Conservation (phyloP, 2,329 filamentous ascomycete species). For the Hymenoscyphus albidus region DNA sequence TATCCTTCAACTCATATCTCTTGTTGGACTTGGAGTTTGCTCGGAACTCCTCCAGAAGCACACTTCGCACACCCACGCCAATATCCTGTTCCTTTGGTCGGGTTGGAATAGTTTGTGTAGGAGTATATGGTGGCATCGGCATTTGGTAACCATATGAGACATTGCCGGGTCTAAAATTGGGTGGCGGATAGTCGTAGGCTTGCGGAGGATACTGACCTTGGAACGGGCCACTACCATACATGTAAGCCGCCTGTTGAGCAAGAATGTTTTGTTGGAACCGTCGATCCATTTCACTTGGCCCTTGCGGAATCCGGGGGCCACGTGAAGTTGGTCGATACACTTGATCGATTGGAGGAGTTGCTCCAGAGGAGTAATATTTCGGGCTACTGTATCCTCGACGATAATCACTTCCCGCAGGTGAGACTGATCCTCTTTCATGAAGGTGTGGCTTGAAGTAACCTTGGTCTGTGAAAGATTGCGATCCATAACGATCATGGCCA, state of each 20-base stretch:
- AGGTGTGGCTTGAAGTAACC: slow-evolving; percentile 30
- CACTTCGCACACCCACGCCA: slow-evolving; percentile 59
- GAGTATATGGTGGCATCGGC: slow-evolving; percentile 29
- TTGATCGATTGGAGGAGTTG: slow-evolving; percentile 31
- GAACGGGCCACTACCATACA: slow-evolving; percentile 36
- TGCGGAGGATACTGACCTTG: slow-evolving; percentile 39
- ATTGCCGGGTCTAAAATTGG: slow-evolving; percentile 36
- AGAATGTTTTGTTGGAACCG: slow-evolving; percentile 30
- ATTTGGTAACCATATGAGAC: slow-evolving; percentile 37
- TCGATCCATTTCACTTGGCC: slow-evolving; percentile 29
- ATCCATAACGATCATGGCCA: slow-evolving; percentile 26
- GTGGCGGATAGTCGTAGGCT: slow-evolving; percentile 39
- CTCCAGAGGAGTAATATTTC: slow-evolving; percentile 29
- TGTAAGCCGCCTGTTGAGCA: slow-evolving; percentile 30
- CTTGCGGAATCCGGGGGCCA: slow-evolving; percentile 29
- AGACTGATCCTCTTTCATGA: slow-evolving; percentile 29
- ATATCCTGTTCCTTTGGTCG: slow-evolving; percentile 36
- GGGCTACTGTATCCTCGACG: slow-evolving; percentile 33
- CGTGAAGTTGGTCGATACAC: slow-evolving; percentile 30
- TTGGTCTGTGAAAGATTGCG: slow-evolving; percentile 32
- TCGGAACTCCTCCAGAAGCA: slow-evolving; percentile 75
- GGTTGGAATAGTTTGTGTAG: slow-evolving; percentile 27
- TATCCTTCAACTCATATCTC: slow-evolving; percentile 82
- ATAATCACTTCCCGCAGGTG: slow-evolving; percentile 34
- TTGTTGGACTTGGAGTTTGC: slow-evolving; percentile 66